Conservation (phyloP, 305 asterid genomes). For the Nicotiana rustica region DNA sequence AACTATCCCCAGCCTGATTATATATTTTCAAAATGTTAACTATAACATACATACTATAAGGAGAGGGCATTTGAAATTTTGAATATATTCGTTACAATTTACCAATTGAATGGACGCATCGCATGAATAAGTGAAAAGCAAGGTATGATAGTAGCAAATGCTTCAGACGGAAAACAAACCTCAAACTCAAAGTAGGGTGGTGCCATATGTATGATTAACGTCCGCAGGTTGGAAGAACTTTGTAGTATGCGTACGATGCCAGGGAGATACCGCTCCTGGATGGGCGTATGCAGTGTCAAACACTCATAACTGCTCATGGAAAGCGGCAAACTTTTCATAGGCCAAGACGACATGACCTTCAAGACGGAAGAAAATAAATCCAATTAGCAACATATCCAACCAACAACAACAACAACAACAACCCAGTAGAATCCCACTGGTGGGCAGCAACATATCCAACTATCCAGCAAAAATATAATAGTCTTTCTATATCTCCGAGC, state of each 20-base stretch:
- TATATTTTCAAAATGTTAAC: background rate
- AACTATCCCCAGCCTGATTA: background rate
- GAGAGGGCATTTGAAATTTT: background rate
- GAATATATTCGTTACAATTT: background rate
- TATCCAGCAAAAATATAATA: background rate
- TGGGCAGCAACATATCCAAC: no score
- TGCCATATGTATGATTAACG: conserved; percentile 32
- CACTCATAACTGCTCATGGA: conserved; percentile 6
- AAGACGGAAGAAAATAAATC: background rate
- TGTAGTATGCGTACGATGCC: conserved; percentile 28
- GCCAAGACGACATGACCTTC: conserved; percentile 28
- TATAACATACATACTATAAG: background rate
- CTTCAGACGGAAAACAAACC: conserved; percentile 16
- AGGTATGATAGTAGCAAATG: background rate
- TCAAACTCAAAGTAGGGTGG: conserved; percentile 33
- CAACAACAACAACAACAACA: no score
- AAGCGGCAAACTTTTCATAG: background rate
- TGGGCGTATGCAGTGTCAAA: conserved; percentile 33
- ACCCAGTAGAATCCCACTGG: no score
- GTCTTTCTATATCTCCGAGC: background rate
- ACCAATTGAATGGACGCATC: background rate
- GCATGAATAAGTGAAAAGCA: conserved; percentile 13
- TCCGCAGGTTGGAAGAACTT: conserved; percentile 20
- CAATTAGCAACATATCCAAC: background rate
- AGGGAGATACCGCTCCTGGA: conserved; percentile 29